phyloP scores from a whole-genome alignment of 2,329 filamentous ascomycete genomes.

The Fusarium pseudoanthophilum region DNA sequence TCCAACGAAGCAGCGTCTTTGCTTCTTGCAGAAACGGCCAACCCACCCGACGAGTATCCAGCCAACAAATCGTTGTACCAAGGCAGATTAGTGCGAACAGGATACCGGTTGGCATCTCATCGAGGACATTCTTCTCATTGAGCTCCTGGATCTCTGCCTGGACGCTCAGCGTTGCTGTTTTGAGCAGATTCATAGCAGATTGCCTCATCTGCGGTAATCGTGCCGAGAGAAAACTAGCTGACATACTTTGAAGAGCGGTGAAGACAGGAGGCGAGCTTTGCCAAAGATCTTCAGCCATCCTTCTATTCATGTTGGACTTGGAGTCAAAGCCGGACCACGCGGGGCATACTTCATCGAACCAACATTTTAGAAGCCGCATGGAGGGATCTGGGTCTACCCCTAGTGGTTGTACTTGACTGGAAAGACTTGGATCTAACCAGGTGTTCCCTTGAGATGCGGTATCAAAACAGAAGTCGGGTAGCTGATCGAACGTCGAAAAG shows the following conservation, averaged over 20 bases:
- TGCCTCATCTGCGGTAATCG: background rate
- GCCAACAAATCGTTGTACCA: background rate
- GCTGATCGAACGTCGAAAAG: too few species aligned
- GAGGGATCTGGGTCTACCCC: background rate
- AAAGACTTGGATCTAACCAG: accelerated
- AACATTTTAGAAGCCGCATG: background rate
- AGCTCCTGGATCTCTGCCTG: background rate
- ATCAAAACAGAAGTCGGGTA: background rate
- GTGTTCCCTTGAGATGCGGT: accelerated
- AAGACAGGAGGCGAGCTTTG: background rate
- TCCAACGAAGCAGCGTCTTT: background rate
- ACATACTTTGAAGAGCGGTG: background rate
- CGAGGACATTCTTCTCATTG: background rate
- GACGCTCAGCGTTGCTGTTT: background rate
- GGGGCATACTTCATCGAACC: background rate
- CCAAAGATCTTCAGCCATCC: background rate
- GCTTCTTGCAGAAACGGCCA: background rate
- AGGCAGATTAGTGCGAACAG: background rate
- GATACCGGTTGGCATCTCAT: background rate
- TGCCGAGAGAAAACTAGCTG: background rate
- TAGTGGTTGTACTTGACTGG: accelerated
- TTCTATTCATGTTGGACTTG: background rate
- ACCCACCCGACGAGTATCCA: background rate
- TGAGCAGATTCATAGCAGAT: background rate
- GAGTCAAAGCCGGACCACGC: background rate